These are phyloP conservation scores for Emergomyces africanus DNA, from an alignment of 2,329 filamentous ascomycete species.

Conservation along the genomic window DNA sequence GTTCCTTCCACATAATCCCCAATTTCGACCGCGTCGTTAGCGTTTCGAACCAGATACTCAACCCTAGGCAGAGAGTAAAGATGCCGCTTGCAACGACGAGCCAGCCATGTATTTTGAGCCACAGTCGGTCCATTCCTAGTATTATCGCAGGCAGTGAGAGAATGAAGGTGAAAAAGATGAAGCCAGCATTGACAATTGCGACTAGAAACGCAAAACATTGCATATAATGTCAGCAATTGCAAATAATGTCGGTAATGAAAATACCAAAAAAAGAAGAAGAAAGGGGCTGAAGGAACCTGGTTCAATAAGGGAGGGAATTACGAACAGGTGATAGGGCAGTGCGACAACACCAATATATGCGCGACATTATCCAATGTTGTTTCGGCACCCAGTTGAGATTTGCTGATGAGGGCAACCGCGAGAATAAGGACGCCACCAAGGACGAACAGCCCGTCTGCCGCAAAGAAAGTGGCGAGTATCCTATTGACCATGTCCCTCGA, in stretches of 20 bases:
- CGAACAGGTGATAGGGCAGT: slow-evolving; percentile 43
- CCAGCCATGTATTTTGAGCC: slow-evolving; percentile 58
- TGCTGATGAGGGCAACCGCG: slow-evolving; percentile 39
- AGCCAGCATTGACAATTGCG: slow-evolving; percentile 57
- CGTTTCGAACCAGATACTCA: slow-evolving; percentile 61
- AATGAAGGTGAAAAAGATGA: slow-evolving; percentile 59
- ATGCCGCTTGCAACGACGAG: slow-evolving; percentile 48
- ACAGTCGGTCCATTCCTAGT: slow-evolving; percentile 51
- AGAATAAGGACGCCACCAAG: slow-evolving; percentile 39
- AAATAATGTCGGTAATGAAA: background rate
- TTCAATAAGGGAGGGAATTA: slow-evolving; percentile 3
- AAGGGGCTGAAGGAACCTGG: no score
- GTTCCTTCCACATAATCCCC: slow-evolving; percentile 45
- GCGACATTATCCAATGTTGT: slow-evolving; percentile 39
- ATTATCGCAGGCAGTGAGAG: slow-evolving; percentile 59
- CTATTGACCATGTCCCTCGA: slow-evolving; percentile 35
- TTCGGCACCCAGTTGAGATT: slow-evolving; percentile 28
- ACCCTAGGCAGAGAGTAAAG: slow-evolving; percentile 53
- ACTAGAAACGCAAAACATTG: slow-evolving; percentile 29
- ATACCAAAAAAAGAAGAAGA: background rate
- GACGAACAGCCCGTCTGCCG: slow-evolving; percentile 40
- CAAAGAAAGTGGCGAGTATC: slow-evolving; percentile 40
- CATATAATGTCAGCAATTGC: background rate
- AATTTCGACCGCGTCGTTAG: slow-evolving; percentile 54
- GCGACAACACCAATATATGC: slow-evolving; percentile 37